Conservation (phyloP, 495 filamentous ascomycete species). For the Parmelia sp. region DNA sequence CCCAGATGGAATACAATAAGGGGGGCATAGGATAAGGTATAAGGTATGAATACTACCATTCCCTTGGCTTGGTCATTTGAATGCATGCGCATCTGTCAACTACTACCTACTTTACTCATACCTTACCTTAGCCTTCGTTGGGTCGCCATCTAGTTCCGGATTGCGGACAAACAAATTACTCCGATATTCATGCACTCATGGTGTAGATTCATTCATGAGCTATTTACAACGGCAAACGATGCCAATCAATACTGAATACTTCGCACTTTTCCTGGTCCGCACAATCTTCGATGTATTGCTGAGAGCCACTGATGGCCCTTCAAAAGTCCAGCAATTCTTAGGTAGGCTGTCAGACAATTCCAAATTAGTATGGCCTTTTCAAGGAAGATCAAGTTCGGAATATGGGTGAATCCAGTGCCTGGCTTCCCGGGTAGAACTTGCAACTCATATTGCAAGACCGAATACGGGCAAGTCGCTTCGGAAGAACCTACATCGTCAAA, state of each 20-base stretch:
- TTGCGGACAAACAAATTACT: not conserved
- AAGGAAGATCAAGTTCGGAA: not conserved
- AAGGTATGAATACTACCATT: no score
- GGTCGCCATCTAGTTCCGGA: not conserved
- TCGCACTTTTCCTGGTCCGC: not conserved
- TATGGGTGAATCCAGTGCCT: not conserved
- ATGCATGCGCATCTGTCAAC: no score
- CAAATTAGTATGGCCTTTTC: not conserved
- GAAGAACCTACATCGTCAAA: conserved; percentile 6
- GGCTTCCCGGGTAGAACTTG: not conserved
- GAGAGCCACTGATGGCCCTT: not conserved
- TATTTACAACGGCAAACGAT: not conserved
- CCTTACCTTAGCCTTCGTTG: not conserved
- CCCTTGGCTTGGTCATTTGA: no score
- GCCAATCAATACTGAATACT: not conserved
- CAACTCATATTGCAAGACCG: not conserved
- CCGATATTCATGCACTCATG: no score
- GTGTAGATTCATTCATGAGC: not conserved
- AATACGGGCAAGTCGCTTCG: not conserved
- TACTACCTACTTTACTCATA: no score
- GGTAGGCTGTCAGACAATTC: not conserved
- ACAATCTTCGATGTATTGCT: not conserved
- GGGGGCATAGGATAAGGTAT: no score
- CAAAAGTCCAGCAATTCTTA: not conserved
- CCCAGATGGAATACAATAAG: no score